These are phyloP conservation scores for Toxicodendron radicans DNA, from an alignment of 345 rosid genomes.

Conservation along the genomic window DNA sequence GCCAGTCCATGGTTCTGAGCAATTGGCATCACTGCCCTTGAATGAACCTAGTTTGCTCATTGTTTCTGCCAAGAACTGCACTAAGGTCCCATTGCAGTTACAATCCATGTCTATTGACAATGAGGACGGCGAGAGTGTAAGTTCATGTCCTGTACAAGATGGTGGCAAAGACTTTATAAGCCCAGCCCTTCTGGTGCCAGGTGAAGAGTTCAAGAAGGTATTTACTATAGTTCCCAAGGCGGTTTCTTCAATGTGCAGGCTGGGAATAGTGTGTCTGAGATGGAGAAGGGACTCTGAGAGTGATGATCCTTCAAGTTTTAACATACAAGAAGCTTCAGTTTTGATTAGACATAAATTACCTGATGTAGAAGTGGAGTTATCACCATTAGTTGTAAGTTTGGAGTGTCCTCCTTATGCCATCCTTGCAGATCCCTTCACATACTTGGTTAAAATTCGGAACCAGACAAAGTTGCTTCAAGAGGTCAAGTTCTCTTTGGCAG, in stretches of 20 bases:
- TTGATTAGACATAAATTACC: slow-evolving; percentile 67
- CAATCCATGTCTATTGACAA: slow-evolving; percentile 60
- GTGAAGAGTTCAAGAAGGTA: slow-evolving; percentile 86
- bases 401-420: slow-evolving; percentile 83
- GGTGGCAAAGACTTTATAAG: slow-evolving; percentile 44
- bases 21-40: slow-evolving; percentile 54
- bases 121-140: slow-evolving; percentile 47
- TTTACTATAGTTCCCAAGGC: slow-evolving; percentile 60
- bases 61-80: slow-evolving; percentile 74
- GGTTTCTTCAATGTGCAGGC: slow-evolving; percentile 46
- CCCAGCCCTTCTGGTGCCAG: slow-evolving; percentile 60
- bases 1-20: slow-evolving; percentile 51
- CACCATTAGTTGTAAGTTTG: slow-evolving; percentile 71
- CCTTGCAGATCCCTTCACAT: slow-evolving; percentile 83
- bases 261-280: slow-evolving; percentile 63
- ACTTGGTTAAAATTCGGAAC: slow-evolving; percentile 59
- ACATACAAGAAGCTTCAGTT: slow-evolving; percentile 42
- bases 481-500: slow-evolving; percentile 74
- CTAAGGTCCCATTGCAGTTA: slow-evolving; percentile 72
- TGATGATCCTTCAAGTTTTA: slow-evolving; percentile 25
- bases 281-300: slow-evolving; percentile 63
- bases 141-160: slow-evolving; percentile 49
- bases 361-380: slow-evolving; percentile 57
- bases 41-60: slow-evolving; percentile 64
- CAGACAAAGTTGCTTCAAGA: slow-evolving; percentile 84